Evolutionary conservation across 306 rosid genomes (phyloP), one percentile per base, ranked within the genome.

Genomic region (Styphnolobium japonicum): DNA sequence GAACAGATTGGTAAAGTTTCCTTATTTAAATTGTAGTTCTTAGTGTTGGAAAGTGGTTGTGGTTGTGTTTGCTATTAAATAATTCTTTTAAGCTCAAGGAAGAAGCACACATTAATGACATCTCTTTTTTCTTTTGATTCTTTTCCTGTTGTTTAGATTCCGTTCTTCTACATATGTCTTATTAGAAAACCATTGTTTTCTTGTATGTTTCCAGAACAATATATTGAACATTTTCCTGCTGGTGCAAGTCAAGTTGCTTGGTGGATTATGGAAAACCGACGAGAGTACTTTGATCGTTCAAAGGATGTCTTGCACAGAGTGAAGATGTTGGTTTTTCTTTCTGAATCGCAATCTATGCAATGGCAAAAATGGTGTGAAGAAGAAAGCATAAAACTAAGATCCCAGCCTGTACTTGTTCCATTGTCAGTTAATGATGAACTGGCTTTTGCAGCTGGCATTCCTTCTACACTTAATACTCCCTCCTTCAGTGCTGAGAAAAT

Each of bases 261-360:
- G 98, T 94, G 98, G 98, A 89, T 94, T 52, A 92, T 94, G 97
- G 98, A 94, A 86, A 94, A 92, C 73, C 89, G 94, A 12, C 70
- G 89, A 76, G 98, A 94, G 89, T 94, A 92, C 76, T 94, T 92
- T 39, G 90, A 94, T 43, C 88, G 94, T 16, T 91, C 98, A 10
- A 92, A 92, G 80, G 56, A 76, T 39, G 90, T 92, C 37, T 86
- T 92, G 40, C 57, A 90, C 67, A 85, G 87, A 86, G 98, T 92
- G 8, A 94, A 90, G 66, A 86, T 82, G 87, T 63, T 94, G 45
- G 67, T 81, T 68, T 94, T 94, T 69, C 80, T 94, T n/a, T 87
- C 98, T 31, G 94, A 94, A 77, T 83, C 83, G 39, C 97, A 90
- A 86, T 89, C 91, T 55, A 89, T 82, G 74, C 96, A 92, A 71